A percentile compares a stretch with the other conserved stretches of the same genome.
Conservation (phyloP, 345 rosid genomes). For the Ceriops tagal region DNA sequence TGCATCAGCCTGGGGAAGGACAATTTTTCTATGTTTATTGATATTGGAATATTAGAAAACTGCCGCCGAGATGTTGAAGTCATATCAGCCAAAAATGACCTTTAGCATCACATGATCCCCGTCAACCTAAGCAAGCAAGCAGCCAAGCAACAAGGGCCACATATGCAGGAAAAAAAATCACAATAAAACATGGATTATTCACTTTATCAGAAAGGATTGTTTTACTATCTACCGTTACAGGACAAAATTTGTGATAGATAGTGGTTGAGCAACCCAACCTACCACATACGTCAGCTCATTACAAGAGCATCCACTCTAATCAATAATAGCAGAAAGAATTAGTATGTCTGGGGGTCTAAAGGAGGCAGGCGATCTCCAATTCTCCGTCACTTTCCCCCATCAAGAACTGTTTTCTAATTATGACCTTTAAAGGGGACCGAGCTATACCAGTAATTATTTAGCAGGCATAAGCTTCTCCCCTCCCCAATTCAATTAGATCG, state of each 20-base stretch:
- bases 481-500: no score
- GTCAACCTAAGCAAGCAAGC: neutral
- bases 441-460: neutral
- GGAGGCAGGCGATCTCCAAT: neutral
- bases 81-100: neutral
- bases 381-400: neutral
- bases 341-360: neutral
- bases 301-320: neutral
- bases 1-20: neutral
- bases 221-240: no score
- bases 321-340: neutral
- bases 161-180: no score
- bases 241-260: no score
- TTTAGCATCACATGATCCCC: constrained; percentile 1
- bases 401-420: constrained; percentile 1
- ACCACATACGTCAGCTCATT: neutral
- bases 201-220: no score
- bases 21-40: neutral
- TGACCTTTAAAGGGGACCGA: neutral
- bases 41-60: neutral
- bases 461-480: neutral
- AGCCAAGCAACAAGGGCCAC: no score
- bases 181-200: no score
- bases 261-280: no score
- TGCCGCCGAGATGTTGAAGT: neutral